Base-by-base conservation (phyloP, 257 asterid species). In the Ehretia macrophylla region DNA sequence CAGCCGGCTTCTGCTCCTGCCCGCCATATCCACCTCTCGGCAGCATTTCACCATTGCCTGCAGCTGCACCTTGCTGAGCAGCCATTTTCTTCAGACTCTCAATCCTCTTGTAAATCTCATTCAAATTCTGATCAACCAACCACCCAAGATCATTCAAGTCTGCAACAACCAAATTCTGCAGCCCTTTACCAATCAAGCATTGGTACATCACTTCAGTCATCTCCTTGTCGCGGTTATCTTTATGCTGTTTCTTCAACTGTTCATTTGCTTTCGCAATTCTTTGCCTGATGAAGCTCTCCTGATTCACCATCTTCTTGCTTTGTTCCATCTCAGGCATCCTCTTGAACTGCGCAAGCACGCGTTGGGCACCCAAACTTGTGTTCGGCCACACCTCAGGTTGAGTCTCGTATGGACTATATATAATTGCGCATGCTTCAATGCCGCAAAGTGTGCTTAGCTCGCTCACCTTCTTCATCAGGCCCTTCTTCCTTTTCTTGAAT, bases 401-500 rank as follows among this genome's bases (percentile, higher is more conserved):
- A 9, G 81, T 32, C 54, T 83, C 86, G 72, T 83, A 86, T 0
- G 91, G 91, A 64, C 85, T 77, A 77, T 81, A 86, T 4, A 83
- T 76, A 14, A 83, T 73, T n/a, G 88, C 88, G 63, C 95, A 85
- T 1, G 83, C 76, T 10, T 81, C 88, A 54, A 83, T 81, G 12
- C 95, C 95, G 55, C 90, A 85, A 0, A 85, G 85, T 6, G 88
- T 83, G 80, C 86, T 81, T 18, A 86, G 77, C 59, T 86, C 91
- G 58, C 83, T 75, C 40, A 79, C 88, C 77, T 83, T 85, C 70
- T 85, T 83, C 82, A 83, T 77, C 16, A 83, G 68, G 1, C 91
- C 91, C 47, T 85, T 82, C 87, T 78, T 85, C 8, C 94, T 62
- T 68, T 82, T 82, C 81, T 82, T 85, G 81, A 71, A 85, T 1